Conservation (phyloP, 441 rosid species). For the Manihot esculenta region DNA sequence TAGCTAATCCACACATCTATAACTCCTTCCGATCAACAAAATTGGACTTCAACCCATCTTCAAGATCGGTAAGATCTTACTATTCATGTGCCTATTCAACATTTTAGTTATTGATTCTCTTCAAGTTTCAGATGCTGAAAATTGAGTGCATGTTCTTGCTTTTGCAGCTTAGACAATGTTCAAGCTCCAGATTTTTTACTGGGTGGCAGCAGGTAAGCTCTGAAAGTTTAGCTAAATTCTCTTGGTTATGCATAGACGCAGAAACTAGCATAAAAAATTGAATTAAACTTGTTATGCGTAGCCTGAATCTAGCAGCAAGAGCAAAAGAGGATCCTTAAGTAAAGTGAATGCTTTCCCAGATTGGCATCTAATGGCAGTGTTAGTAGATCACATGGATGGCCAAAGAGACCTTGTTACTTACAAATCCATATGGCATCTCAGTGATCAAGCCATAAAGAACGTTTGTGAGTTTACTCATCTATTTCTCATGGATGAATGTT, state of each 20-base stretch:
- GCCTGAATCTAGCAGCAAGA: conserved; percentile 28
- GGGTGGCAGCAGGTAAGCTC: conserved; percentile 30
- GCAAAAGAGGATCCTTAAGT: conserved; percentile 34
- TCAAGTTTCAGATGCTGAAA: not conserved
- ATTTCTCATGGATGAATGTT: not conserved
- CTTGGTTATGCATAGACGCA: not conserved
- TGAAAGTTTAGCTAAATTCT: not conserved
- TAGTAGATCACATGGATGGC: conserved; percentile 72
- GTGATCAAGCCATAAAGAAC: conserved; percentile 73
- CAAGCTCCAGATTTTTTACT: conserved; percentile 32
- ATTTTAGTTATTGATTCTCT: not conserved
- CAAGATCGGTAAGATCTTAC: conserved; percentile 24
- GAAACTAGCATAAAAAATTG: not conserved
- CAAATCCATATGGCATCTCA: conserved; percentile 78
- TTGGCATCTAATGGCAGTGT: conserved; percentile 75
- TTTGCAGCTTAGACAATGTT: conserved; percentile 43
- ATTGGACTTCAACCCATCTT: conserved; percentile 29
- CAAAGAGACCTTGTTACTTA: conserved; percentile 62
- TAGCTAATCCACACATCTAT: conserved; percentile 34
- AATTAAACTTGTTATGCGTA: not conserved
- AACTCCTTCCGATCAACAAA: conserved; percentile 27
- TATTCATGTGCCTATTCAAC: not conserved
- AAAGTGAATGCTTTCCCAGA: conserved; percentile 60
- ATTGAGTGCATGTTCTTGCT: not conserved
- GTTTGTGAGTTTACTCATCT: conserved; percentile 52